Percentiles rank a stretch among this genome's conserved stretches.
phyloP scores from a whole-genome alignment of 441 rosid genomes.

The Erodium moschatum region DNA sequence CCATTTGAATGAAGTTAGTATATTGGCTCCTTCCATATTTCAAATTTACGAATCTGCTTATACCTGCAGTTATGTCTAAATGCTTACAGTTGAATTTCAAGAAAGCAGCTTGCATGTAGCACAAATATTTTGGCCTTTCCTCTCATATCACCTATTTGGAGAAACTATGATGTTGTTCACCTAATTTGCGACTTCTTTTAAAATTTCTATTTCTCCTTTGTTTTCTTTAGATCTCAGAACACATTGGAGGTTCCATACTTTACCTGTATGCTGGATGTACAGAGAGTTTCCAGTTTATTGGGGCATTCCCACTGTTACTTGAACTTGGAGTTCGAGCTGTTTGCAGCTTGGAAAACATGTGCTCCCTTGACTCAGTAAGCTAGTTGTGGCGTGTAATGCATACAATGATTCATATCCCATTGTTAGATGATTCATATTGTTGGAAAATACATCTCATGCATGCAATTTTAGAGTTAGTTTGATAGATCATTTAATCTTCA shows the following conservation, averaged over 20 bases:
- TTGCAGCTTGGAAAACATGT: constrained; percentile 74
- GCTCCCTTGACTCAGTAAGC: constrained; percentile 64
- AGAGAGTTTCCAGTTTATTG: constrained; percentile 74
- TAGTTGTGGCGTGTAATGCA: constrained; percentile 14
- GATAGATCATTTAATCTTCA: neutral
- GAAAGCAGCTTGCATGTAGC: neutral
- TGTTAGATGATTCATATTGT: neutral
- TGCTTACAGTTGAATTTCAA: constrained; percentile 1
- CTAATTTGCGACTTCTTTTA: neutral
- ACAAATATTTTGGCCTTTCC: neutral
- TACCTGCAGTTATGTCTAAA: neutral
- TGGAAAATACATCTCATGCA: neutral
- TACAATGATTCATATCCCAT: neutral
- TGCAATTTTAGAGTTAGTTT: neutral
- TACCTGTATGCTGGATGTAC: constrained; percentile 87
- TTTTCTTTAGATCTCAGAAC: constrained; percentile 50
- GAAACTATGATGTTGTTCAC: neutral
- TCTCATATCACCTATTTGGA: neutral
- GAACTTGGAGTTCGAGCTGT: constrained; percentile 60
- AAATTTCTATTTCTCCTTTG: neutral
- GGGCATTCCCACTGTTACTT: constrained; percentile 66
- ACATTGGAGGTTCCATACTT: constrained; percentile 51
- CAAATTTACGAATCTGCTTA: neutral
- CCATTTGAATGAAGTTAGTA: neutral
- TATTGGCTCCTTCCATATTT: neutral